Base-by-base conservation (phyloP, 2,329 filamentous ascomycete species). In the Phialophora expanda region DNA sequence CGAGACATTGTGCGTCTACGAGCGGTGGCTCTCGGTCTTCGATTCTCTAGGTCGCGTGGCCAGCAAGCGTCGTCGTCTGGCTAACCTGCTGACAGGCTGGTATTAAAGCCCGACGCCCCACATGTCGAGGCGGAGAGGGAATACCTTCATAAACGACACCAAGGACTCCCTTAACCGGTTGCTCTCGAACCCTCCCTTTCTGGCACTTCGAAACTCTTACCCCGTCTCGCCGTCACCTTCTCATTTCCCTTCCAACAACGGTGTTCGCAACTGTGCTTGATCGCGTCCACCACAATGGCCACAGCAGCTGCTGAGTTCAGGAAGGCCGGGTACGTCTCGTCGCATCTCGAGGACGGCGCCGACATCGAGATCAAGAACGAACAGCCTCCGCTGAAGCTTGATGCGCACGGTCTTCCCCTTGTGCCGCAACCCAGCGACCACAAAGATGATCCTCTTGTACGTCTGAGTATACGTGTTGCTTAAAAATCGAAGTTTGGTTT, bases 391-490 rank as follows among this genome's bases (percentile, higher is more conserved):
- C 8, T 61, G 46, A 61, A 61, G 58, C 58, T 61, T 20, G 58
- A 61, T n/a, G 46, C 38, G 58, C 46, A 61, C 17, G 58, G 58
- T 6, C 46, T 61, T 26, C 58, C 58, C 41, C 58, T 61, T 34
- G 50, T 53, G 22, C 58, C 58, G 9, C 58, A 61, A 30, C 58
- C 58, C n/a, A 61, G 41, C 48, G 58, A 61, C 22, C 32, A 51
- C 46, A 61, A 61, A 51, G 46, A 50, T 51, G 58, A 61, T 53
- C 58, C 58, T n/a, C 58, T 61, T 8, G 56, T 58, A 58, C 26
- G 56, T 46, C 20, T 48, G 17, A 17, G 11, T 38, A 4, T 12
- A 1, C 6, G 20, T 26, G 17, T 9, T 14, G 11, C 30, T 24
- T 48, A 1, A 1, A 1, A 20, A 48, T 14, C 38, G 28, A 58